These are phyloP conservation scores for Geosiphon pyriformis DNA, from an alignment of 192 early-diverging fungal species.

Conservation along the genomic window DNA sequence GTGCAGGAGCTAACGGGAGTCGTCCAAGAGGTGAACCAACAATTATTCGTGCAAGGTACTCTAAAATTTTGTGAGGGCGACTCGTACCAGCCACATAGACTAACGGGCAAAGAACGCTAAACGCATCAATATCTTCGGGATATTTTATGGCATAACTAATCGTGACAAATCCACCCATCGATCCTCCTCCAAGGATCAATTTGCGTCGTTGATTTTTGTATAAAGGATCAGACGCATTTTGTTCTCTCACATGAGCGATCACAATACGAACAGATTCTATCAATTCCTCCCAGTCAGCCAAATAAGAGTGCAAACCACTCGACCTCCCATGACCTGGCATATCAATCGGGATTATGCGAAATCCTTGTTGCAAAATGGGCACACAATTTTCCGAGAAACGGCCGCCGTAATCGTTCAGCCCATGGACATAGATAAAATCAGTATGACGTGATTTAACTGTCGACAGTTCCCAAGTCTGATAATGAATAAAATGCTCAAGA, in stretches of 20 bases:
- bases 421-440: slow-evolving; percentile 14
- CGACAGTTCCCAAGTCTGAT: slow-evolving; percentile 16
- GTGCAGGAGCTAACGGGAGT: slow-evolving; percentile 4
- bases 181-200: slow-evolving; percentile 10
- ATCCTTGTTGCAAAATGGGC: slow-evolving; percentile 12
- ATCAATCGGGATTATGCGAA: slow-evolving; percentile 13
- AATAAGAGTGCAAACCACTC: slow-evolving; percentile 15
- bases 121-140: slow-evolving; percentile 10
- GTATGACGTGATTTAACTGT: slow-evolving; percentile 8
- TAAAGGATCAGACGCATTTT: neutral
- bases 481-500: slow-evolving; percentile 16
- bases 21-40: slow-evolving; percentile 11
- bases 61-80: slow-evolving; percentile 7
- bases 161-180: slow-evolving; percentile 16
- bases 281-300: slow-evolving; percentile 3
- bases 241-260: slow-evolving; percentile 9
- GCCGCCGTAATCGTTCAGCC: slow-evolving; percentile 20
- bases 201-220: neutral
- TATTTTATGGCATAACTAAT: slow-evolving; percentile 14
- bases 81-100: slow-evolving; percentile 5
- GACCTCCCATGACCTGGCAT: slow-evolving; percentile 21
- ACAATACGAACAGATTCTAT: slow-evolving; percentile 8
- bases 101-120: neutral
- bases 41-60: slow-evolving; percentile 2
- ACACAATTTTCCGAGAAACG: slow-evolving; percentile 1